Evolutionary conservation across 371 early-diverging fungal species (phyloP).

Genomic region (Rozella allomycis): DNA sequence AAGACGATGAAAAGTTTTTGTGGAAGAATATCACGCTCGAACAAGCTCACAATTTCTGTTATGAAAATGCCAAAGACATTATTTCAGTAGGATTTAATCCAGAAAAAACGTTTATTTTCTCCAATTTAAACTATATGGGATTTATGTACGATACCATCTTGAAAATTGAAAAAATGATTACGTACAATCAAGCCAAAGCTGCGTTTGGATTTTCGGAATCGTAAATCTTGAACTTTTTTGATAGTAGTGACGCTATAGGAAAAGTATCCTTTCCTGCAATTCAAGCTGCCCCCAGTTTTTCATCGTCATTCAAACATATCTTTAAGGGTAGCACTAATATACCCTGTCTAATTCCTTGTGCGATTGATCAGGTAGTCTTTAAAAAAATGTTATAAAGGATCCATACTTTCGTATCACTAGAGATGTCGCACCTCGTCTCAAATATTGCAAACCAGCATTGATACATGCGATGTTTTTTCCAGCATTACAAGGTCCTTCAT

Average conservation of each 20-base stretch:
- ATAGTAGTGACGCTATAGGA: conserved; percentile 52
- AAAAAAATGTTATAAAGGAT: conserved; percentile 24
- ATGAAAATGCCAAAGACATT: conserved; percentile 88
- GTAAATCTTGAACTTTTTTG: conserved; percentile 9
- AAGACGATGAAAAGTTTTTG: conserved; percentile 99
- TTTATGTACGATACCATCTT: conserved; percentile 82
- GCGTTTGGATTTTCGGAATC: conserved; percentile 77
- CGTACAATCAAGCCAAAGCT: conserved; percentile 54
- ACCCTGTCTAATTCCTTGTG: conserved; percentile 94
- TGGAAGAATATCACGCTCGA: conserved; percentile 85
- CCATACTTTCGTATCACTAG: conserved; percentile 98
- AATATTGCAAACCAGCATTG: conserved; percentile 88
- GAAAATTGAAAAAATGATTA: conserved; percentile 65
- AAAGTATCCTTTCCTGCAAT: conserved; percentile 75
- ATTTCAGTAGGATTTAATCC: conserved; percentile 96
- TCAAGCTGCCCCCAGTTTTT: conserved; percentile 86
- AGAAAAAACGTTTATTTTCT: conserved; percentile 96
- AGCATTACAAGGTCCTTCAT: conserved; percentile 79
- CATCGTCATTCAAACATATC: conserved; percentile 82
- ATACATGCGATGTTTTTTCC: conserved; percentile 95
- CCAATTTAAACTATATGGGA: conserved; percentile 79
- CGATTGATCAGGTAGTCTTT: conserved; percentile 72
- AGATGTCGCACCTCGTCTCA: conserved; percentile 81
- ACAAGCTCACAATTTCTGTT: conserved; percentile 52
- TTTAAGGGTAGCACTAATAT: conserved; percentile 73